A percentile compares a stretch with the other conserved stretches of the same genome.
Conservation (phyloP, 2,329 filamentous ascomycete species). For the Hypocreales sp. region DNA sequence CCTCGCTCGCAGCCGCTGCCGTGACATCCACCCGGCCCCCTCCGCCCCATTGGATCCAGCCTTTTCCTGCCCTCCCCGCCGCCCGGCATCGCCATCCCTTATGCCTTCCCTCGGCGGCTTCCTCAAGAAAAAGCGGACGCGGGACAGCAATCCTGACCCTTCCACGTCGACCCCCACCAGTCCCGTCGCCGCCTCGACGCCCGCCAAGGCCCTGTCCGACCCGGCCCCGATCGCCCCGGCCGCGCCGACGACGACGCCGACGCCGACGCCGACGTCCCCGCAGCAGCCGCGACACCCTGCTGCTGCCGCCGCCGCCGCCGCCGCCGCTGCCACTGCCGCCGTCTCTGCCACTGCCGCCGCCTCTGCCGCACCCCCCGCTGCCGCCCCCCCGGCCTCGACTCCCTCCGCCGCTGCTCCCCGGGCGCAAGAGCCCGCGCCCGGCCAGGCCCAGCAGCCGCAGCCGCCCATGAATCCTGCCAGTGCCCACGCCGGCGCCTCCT, state of each 20-base stretch:
- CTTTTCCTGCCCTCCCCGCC: conserved; percentile 3
- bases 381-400: conserved; percentile 5
- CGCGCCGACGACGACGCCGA: no score
- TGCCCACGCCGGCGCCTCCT: conserved; percentile 10
- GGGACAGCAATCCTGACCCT: conserved; percentile 64
- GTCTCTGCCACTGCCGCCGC: conserved; percentile 6
- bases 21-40: neutral
- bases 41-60: neutral
- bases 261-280: no score
- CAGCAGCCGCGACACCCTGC: no score
- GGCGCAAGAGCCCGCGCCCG: conserved; percentile 7
- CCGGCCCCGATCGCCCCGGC: no score
- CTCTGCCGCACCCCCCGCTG: conserved; percentile 4
- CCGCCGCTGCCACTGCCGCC: conserved; percentile 8
- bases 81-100: no score
- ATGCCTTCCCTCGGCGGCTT: conserved; percentile 96
- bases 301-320: conserved; percentile 10
- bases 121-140: conserved; percentile 97
- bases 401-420: no score
- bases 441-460: conserved; percentile 10
- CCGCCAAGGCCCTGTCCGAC: conserved; percentile 29
- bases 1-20: no score
- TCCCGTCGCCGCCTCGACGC: conserved; percentile 42
- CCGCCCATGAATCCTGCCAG: conserved; percentile 10
- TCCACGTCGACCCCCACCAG: conserved; percentile 51